Conservation (phyloP, 116 monocot species). For the Cymodocea nodosa region DNA sequence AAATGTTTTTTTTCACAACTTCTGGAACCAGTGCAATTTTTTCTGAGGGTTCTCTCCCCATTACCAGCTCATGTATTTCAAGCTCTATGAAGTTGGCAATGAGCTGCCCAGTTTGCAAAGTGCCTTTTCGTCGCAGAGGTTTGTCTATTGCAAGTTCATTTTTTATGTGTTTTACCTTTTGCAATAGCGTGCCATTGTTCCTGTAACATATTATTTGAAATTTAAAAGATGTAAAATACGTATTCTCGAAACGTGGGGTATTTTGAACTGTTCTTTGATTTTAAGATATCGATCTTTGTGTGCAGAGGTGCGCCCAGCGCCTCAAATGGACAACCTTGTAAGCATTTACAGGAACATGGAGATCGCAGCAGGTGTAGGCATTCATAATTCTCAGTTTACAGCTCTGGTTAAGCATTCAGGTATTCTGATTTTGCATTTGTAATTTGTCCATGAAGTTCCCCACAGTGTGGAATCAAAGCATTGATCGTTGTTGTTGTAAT, state of each 20-base stretch:
- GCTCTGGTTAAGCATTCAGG: slow-evolving; percentile 31
- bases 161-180: too few species aligned
- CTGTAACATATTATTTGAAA: too few species aligned
- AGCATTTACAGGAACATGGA: slow-evolving; percentile 86
- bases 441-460: background rate
- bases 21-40: background rate
- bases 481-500: background rate
- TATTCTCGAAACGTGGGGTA: too few species aligned
- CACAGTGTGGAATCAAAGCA: too few species aligned
- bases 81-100: slow-evolving; percentile 58
- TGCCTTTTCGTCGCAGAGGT: slow-evolving; percentile 83
- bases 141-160: background rate
- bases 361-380: slow-evolving; percentile 39
- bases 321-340: slow-evolving; percentile 91
- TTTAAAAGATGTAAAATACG: too few species aligned
- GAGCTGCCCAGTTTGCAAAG: slow-evolving; percentile 79
- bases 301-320: slow-evolving; percentile 72
- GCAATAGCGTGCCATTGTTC: too few species aligned
- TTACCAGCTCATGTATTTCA: slow-evolving; percentile 47
- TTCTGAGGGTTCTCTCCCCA: background rate
- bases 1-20: background rate
- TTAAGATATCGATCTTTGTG: background rate
- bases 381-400: slow-evolving; percentile 41
- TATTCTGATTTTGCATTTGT: slow-evolving; percentile 9
- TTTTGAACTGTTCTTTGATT: too few species aligned